These are phyloP conservation scores for Diversispora eburnea DNA, from an alignment of 192 early-diverging fungal species.

Conservation along the genomic window DNA sequence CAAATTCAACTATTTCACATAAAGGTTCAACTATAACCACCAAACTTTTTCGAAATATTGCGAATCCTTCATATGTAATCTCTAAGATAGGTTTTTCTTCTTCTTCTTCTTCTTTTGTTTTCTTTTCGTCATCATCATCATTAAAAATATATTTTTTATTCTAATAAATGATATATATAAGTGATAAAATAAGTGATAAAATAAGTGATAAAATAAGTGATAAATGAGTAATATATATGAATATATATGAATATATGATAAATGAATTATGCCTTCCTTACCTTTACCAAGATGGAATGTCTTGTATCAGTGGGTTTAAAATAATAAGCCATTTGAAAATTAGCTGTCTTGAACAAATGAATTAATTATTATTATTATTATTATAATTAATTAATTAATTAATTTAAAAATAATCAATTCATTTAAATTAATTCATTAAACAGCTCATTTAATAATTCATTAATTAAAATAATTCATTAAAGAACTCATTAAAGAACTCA, in stretches of 20 bases:
- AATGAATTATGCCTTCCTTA: background rate
- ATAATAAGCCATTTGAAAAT: conserved; percentile 25
- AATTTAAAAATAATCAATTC: no score
- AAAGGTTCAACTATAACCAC: conserved; percentile 8
- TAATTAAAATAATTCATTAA: no score
- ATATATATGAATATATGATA: background rate
- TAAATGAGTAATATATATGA: background rate
- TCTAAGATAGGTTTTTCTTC: background rate
- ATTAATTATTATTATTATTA: no score
- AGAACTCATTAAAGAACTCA: background rate
- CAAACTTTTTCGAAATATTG: conserved; percentile 16
- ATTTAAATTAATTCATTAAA: no score
- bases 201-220: background rate
- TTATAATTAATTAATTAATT: no score
- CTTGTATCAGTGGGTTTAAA: conserved; percentile 15
- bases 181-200: background rate
- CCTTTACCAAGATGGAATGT: conserved; percentile 19
- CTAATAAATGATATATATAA: no score
- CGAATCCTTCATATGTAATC: conserved; percentile 18
- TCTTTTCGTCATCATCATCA: background rate
- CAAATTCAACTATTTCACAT: conserved; percentile 10
- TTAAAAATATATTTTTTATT: background rate
- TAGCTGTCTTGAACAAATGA: background rate
- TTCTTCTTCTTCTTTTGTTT: background rate
- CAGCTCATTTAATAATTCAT: no score